A percentile compares a stretch with the other conserved stretches of the same genome.
phyloP scores from a whole-genome alignment of 139 green algal genomes.

The Chlamydomonas sphaeroides region DNA sequence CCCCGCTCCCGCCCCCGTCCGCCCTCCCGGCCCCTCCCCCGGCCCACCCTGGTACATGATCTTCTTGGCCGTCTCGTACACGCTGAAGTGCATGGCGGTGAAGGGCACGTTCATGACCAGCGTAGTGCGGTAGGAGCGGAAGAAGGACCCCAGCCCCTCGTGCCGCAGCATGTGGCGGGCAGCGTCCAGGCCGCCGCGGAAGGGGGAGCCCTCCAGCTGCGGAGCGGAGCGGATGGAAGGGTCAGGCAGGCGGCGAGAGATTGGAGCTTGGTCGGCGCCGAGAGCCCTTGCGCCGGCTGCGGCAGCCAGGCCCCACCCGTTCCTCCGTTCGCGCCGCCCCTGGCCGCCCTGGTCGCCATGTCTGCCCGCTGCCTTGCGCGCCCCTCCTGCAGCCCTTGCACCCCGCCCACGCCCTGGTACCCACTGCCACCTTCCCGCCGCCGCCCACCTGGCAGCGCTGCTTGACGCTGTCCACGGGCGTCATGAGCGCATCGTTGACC shows the following conservation, averaged over 20 bases:
- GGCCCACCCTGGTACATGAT: conserved; percentile 49
- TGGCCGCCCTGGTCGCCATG: no score
- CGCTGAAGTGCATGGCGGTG: conserved; percentile 92
- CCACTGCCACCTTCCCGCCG: neutral
- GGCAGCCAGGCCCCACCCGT: no score
- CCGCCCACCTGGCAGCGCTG: conserved; percentile 87
- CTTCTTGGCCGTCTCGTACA: conserved; percentile 93
- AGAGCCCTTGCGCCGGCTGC: no score
- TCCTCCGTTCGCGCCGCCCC: no score
- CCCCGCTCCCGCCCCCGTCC: neutral
- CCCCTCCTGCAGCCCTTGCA: no score
- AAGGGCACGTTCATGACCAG: conserved; percentile 98
- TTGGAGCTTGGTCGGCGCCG: no score
- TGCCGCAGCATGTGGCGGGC: conserved; percentile 61
- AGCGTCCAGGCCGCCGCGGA: conserved; percentile 71
- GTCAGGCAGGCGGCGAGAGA: no score
- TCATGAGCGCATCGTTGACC: conserved; percentile 89
- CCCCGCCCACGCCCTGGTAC: no score
- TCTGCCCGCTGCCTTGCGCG: no score
- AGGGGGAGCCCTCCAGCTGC: conserved; percentile 50
- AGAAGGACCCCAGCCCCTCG: conserved; percentile 89
- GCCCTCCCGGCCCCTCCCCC: neutral
- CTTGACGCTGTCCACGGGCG: conserved; percentile 90
- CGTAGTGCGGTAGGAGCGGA: conserved; percentile 83
- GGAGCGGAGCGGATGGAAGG: neutral